Base-by-base conservation (phyloP, 2,329 filamentous ascomycete genomes). In the Teratosphaeriaceae sp. region DNA sequence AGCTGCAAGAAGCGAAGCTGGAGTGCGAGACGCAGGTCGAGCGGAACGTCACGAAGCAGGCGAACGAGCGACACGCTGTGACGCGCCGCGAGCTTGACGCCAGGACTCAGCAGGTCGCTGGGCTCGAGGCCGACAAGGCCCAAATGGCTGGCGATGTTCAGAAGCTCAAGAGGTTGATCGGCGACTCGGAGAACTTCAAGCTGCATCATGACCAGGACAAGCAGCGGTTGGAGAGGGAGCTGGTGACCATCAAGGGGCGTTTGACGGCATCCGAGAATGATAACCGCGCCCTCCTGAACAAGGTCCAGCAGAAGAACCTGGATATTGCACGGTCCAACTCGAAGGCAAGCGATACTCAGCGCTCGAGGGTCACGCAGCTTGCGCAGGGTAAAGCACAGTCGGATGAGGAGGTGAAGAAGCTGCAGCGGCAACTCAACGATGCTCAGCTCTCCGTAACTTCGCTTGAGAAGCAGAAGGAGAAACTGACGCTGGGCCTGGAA, bases 251-350 rank as follows among this genome's bases (percentile, higher is more conserved):
- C 53, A 94, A 92, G 63, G 89, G 89, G 47, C 83, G 90, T 18
- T 72, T 98, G 30, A 77, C 84, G 6, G 92, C 90, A 19, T 97
- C 90, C 0, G 90, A 98, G 63, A 96, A 97, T 56, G 90, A 97
- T 66, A 97, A 97, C 58, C 83, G 88, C 40, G 84, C 88, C 4
- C 72, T 98, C n/a, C 75, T 97, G 52, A 97, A 96, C 69, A 97
- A 97, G 66, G 75, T 98, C 15, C 90, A 97, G 58, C 90, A 97
- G 59, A 97, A 97, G 71, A 92, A 94, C 22, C 76, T 98, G 5
- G 90, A 98, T 60, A 94, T 98, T 63, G 90, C 90, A 30, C 80
- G 92, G 35, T 92, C 90, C 0, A 87, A 80, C 47, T 94, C 89
- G 4, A 83, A 84, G 46, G 90, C 85, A 22, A 88, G 79, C 48